Evolutionary conservation across 108 stramenopile species (phyloP), one percentile per base, ranked within the genome.

Genomic region (Pseudonitzschia multiseries): DNA sequence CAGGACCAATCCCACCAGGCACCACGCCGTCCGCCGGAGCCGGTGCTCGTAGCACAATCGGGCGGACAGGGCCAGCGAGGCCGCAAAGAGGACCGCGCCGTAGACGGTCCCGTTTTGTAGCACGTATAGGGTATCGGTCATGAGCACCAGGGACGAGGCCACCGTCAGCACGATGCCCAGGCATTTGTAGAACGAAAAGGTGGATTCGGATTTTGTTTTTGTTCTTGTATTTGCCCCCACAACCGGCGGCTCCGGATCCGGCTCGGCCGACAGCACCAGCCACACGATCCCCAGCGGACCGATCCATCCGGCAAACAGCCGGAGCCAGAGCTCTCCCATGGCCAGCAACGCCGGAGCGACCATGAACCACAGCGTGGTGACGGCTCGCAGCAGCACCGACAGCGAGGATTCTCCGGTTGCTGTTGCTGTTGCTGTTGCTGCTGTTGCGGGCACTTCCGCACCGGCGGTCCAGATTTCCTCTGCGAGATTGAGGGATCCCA

Each of bases 261-360:
- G 15, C 22, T 41, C 27, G 27, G n/a, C 31, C 10, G 57, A 8
- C 21, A 26, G 40, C 28, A 80, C n/a, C 41, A 88, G 51, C 46
- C 57, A 73, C n/a, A 69, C 24, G 70, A 75, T 56, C 53, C 84
- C 73, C 57, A 65, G 3, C 40, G 90, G 73, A 36, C 83, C 75
- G 69, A 78, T 32, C 57, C 65, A 42, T 10, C 80, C 74, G 21
- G 88, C 83, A 76, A 89, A 84, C 0, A 91, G 71, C 50, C 93
- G 76, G 9, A 91, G 56, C 93, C 93, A 93, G 51, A 93, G 70
- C 75, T 93, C 93, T 48, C 65, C 78, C 88, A 93, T 93, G 67
- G 93, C 89, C 46, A 87, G 52, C 24, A 84, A 54, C 12, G 83
- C 63, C 14, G 84, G 83, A 5, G 74, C 68, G 18, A 78, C 61